These are phyloP conservation scores for Alternaria dauci DNA, from an alignment of 2,329 filamentous ascomycete genomes.

Conservation along the genomic window DNA sequence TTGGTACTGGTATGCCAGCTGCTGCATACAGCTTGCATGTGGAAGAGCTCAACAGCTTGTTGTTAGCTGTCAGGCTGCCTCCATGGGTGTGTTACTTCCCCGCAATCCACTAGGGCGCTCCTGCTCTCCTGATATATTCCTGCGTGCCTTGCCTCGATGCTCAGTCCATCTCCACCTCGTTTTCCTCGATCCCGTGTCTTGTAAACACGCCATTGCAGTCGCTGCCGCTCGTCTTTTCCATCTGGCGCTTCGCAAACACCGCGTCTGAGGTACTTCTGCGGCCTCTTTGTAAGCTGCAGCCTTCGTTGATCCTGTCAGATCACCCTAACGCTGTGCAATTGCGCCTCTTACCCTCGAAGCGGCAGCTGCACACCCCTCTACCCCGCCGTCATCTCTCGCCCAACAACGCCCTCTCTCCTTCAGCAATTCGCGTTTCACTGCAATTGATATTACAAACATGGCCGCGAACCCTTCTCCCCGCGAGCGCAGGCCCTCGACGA, in stretches of 20 bases:
- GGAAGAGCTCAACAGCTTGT: slow-evolving; percentile 34
- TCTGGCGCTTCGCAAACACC: slow-evolving; percentile 2
- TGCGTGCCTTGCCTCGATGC: background rate
- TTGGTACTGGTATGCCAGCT: slow-evolving; percentile 23
- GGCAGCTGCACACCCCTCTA: slow-evolving; percentile 26
- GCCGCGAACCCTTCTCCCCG: slow-evolving; percentile 57
- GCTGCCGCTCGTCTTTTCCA: slow-evolving; percentile 5
- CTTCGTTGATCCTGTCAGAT: background rate
- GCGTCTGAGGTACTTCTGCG: slow-evolving; percentile 4
- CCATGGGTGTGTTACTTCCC: slow-evolving; percentile 10
- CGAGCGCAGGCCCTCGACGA: slow-evolving; percentile 81
- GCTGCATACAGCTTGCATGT: slow-evolving; percentile 36
- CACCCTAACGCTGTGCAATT: slow-evolving; percentile 6
- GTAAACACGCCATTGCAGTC: slow-evolving; percentile 8
- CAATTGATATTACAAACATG: slow-evolving; percentile 45
- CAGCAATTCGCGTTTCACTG: slow-evolving; percentile 33
- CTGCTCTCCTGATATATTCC: slow-evolving; percentile 16
- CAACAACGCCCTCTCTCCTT: slow-evolving; percentile 28
- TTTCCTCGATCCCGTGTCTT: background rate
- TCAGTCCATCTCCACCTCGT: background rate
- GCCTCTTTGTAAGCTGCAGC: slow-evolving; percentile 13
- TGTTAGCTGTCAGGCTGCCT: slow-evolving; percentile 22
- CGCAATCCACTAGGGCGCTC: slow-evolving; percentile 4
- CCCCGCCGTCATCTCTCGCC: slow-evolving; percentile 39
- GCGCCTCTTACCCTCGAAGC: slow-evolving; percentile 12